These are phyloP conservation scores for Schizophyllum commune DNA, from an alignment of 1,284 basidiomycete species.

Conservation along the genomic window DNA sequence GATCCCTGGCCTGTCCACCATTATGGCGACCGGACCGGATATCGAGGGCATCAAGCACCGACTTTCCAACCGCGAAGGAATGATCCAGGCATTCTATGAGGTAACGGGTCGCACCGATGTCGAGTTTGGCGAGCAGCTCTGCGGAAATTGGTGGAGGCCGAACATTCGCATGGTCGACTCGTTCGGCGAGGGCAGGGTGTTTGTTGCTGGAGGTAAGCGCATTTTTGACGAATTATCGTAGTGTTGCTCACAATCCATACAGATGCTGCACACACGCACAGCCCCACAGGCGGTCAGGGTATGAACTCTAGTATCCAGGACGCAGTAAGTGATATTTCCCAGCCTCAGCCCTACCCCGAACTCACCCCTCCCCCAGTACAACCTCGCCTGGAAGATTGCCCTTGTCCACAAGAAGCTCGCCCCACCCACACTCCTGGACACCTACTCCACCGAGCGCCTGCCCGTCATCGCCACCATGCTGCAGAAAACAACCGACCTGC, in stretches of 20 bases:
- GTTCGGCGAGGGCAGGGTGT: slow-evolving; percentile 9
- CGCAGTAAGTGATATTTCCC: too few species aligned
- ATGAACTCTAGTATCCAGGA: neutral
- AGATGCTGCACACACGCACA: neutral
- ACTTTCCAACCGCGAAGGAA: slow-evolving; percentile 16
- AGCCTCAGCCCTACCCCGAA: too few species aligned
- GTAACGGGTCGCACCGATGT: slow-evolving; percentile 24
- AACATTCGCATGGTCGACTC: slow-evolving; percentile 13
- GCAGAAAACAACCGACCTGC: slow-evolving; percentile 1
- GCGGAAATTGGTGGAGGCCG: slow-evolving; percentile 20
- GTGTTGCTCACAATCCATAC: neutral
- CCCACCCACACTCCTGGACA: slow-evolving; percentile 1
- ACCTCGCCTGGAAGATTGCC: slow-evolving; percentile 9
- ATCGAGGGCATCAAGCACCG: neutral
- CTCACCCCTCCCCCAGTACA: neutral
- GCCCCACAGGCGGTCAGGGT: neutral
- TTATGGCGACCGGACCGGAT: neutral
- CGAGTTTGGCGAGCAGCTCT: slow-evolving; percentile 24
- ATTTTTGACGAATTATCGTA: neutral
- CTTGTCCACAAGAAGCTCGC: slow-evolving; percentile 1
- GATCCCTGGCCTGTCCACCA: neutral
- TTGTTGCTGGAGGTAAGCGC: slow-evolving; percentile 20
- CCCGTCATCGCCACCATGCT: slow-evolving; percentile 9
- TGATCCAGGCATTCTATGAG: slow-evolving; percentile 23
- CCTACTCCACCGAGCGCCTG: slow-evolving; percentile 6